These are phyloP conservation scores for Solanum aculeatissimum DNA, from an alignment of 305 asterid genomes.

Conservation along the genomic window DNA sequence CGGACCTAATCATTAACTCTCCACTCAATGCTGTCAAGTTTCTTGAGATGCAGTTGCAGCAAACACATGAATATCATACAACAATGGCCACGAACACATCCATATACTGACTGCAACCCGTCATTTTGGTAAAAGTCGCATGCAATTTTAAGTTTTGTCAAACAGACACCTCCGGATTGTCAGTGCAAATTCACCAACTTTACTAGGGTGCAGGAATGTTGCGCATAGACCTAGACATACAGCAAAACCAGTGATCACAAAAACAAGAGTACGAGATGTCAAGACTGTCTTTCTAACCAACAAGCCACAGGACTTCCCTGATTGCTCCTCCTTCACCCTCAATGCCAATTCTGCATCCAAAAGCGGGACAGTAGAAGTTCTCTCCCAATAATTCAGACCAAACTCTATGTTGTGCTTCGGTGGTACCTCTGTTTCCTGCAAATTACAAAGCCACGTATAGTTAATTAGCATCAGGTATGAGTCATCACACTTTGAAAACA, in stretches of 20 bases:
- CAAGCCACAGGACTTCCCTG: constrained; percentile 22
- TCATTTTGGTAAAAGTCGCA: background rate
- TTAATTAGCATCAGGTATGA: background rate
- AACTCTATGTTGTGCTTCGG: constrained; percentile 6
- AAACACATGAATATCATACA: background rate
- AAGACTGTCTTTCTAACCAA: constrained; percentile 11
- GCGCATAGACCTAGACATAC: constrained; percentile 66
- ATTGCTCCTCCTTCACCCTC: constrained; percentile 26
- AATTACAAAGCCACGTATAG: background rate
- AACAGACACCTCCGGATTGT: constrained; percentile 60
- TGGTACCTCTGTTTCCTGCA: constrained; percentile 22
- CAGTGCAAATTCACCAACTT: constrained; percentile 41
- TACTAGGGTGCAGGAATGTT: constrained; percentile 51
- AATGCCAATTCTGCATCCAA: constrained; percentile 27
- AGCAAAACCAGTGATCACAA: constrained; percentile 23
- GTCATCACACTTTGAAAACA: background rate
- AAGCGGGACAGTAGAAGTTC: constrained; percentile 34
- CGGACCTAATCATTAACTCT: background rate
- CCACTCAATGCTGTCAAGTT: background rate
- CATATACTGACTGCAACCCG: background rate
- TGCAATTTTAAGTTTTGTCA: constrained; percentile 16
- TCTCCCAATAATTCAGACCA: constrained; percentile 6
- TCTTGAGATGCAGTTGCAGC: background rate
- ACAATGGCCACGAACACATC: background rate
- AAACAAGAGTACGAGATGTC: constrained; percentile 36